Conservation (phyloP, 2,329 filamentous ascomycete genomes). For the Colletotrichum abscissum region DNA sequence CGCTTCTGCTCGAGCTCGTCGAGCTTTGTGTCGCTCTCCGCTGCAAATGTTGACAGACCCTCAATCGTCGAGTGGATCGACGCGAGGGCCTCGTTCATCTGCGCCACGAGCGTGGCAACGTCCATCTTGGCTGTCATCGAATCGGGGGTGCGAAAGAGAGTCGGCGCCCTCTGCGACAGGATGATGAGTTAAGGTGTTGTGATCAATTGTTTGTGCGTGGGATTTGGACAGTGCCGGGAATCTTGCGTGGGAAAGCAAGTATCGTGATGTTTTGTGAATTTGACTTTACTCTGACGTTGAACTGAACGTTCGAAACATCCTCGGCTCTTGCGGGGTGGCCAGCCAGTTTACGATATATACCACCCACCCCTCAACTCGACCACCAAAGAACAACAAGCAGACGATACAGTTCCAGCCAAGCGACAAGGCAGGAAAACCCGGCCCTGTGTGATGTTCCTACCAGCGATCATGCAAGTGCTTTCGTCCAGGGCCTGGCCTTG, state of each 20-base stretch:
- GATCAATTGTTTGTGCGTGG: neutral
- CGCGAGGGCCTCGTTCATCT: slow-evolving; percentile 56
- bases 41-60: slow-evolving; percentile 42
- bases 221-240: neutral
- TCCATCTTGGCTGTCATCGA: slow-evolving; percentile 42
- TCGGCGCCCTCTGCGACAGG: neutral
- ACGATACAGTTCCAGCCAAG: slow-evolving; percentile 12
- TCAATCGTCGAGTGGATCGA: slow-evolving; percentile 51
- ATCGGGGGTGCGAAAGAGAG: slow-evolving; percentile 3
- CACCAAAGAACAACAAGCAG: neutral
- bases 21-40: slow-evolving; percentile 48
- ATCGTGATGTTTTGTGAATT: slow-evolving; percentile 9
- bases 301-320: slow-evolving; percentile 10
- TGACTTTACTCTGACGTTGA: slow-evolving; percentile 15
- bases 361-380: slow-evolving; percentile 14
- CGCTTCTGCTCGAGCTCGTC: slow-evolving; percentile 53
- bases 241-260: neutral
- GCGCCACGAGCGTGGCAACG: slow-evolving; percentile 51
- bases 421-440: slow-evolving; percentile 14
- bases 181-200: neutral
- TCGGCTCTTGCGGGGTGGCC: slow-evolving; percentile 12
- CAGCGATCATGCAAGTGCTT: slow-evolving; percentile 23
- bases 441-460: slow-evolving; percentile 20
- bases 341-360: slow-evolving; percentile 29
- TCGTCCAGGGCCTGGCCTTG: slow-evolving; percentile 13